Percentiles rank a stretch among this genome's conserved stretches.
These are phyloP conservation scores for Boletus fagicola DNA, from an alignment of 768 basidiomycete genomes.

Conservation along the genomic window DNA sequence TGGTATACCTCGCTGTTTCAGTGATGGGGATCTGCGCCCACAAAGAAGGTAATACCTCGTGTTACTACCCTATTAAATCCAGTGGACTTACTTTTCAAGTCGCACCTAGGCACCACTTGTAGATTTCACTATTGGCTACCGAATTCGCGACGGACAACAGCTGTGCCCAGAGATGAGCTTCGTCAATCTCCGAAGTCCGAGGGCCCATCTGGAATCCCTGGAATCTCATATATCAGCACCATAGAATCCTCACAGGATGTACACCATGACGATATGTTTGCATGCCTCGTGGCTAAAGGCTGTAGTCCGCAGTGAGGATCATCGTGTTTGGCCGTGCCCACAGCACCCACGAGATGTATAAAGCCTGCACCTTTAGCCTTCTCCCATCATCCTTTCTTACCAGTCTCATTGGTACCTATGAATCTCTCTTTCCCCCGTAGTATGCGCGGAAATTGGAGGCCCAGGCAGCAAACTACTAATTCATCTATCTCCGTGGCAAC, in stretches of 20 bases:
- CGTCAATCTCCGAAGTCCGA: not conserved
- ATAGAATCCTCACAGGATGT: conserved; percentile 4
- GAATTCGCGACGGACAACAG: not conserved
- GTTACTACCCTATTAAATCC: no score
- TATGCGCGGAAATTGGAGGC: not conserved
- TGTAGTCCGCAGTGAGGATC: not conserved
- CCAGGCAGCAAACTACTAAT: not conserved
- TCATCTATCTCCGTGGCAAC: conserved; percentile 1
- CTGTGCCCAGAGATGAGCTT: not conserved
- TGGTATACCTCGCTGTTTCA: no score
- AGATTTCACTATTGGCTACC: no score
- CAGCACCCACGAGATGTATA: conserved; percentile 7
- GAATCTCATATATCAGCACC: not conserved
- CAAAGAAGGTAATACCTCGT: no score
- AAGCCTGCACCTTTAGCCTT: not conserved
- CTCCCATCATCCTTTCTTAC: not conserved
- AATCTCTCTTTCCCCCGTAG: not conserved
- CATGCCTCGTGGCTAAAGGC: not conserved
- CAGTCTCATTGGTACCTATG: conserved; percentile 2
- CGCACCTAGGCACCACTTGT: not conserved
- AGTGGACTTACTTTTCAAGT: not conserved
- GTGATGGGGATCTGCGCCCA: no score
- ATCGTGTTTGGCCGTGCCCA: not conserved
- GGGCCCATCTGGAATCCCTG: not conserved
- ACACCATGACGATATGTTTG: not conserved